phyloP scores from a whole-genome alignment of 1,284 basidiomycete species.

The Ganoderma meredithae region DNA sequence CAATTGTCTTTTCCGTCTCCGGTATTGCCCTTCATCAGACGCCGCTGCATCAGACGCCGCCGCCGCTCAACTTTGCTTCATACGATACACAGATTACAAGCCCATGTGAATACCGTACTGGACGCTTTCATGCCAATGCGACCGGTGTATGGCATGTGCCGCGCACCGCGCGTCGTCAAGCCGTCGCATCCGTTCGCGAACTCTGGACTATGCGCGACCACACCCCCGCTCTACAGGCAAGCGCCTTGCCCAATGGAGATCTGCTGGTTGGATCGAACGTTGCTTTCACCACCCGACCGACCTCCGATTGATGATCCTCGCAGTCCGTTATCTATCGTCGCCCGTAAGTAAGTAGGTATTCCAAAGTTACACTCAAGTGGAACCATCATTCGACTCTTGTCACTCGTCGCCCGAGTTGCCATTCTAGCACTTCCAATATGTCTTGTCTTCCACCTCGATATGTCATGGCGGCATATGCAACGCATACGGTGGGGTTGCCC shows the following conservation, averaged over 20 bases:
- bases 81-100: neutral
- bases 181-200: neutral
- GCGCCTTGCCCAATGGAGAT: neutral
- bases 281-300: neutral
- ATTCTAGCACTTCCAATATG: too few species aligned
- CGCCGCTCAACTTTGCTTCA: neutral
- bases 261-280: neutral
- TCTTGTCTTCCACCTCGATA: too few species aligned
- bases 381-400: too few species aligned
- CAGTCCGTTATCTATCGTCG: neutral
- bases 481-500: too few species aligned
- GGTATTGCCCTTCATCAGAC: neutral
- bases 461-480: too few species aligned
- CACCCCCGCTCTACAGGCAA: neutral
- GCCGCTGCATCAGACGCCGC: neutral
- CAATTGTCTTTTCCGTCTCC: neutral
- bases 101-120: neutral
- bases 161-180: neutral
- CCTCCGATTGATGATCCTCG: neutral
- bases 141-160: neutral
- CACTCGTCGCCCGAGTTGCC: too few species aligned
- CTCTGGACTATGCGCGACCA: neutral
- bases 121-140: neutral
- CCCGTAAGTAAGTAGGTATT: neutral
- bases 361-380: too few species aligned